These are phyloP conservation scores for Kwoniella sp. DNA, from an alignment of 768 basidiomycete species.

Conservation along the genomic window DNA sequence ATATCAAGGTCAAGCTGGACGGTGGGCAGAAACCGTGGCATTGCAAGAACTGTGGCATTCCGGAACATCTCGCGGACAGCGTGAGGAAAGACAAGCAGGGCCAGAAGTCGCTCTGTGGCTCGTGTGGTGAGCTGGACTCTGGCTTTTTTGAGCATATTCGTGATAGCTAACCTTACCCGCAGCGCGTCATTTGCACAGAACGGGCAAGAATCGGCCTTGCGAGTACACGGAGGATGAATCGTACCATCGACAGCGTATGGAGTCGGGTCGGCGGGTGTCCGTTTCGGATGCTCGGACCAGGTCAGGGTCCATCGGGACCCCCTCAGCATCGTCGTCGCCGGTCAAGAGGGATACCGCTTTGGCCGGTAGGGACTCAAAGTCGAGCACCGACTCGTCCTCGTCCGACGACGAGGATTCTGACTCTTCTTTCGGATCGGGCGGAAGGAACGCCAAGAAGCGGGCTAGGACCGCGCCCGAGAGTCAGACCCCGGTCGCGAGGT, in stretches of 20 bases:
- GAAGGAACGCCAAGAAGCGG: constrained; percentile 3
- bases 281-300: too few species aligned
- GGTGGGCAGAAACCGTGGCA: constrained; percentile 61
- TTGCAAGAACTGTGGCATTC: constrained; percentile 91
- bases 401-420: constrained; percentile 27
- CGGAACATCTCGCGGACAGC: constrained; percentile 77
- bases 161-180: too few species aligned
- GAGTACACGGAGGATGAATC: constrained; percentile 22
- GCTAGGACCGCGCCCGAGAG: not conserved
- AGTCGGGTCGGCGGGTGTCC: not conserved
- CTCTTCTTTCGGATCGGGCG: constrained; percentile 12
- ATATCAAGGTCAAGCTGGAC: not conserved
- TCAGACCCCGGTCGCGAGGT: not conserved
- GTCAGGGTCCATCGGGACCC: too few species aligned
- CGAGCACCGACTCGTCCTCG: not conserved
- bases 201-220: constrained; percentile 21
- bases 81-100: constrained; percentile 84
- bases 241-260: constrained; percentile 6
- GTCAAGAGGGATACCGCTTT: too few species aligned
- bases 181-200: constrained; percentile 13
- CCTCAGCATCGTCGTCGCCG: too few species aligned
- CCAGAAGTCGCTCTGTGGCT: constrained; percentile 82
- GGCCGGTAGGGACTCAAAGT: too few species aligned
- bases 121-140: constrained; percentile 88
- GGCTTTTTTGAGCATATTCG: too few species aligned